phyloP scores from a whole-genome alignment of 345 rosid genomes.

The Salix exigua region DNA sequence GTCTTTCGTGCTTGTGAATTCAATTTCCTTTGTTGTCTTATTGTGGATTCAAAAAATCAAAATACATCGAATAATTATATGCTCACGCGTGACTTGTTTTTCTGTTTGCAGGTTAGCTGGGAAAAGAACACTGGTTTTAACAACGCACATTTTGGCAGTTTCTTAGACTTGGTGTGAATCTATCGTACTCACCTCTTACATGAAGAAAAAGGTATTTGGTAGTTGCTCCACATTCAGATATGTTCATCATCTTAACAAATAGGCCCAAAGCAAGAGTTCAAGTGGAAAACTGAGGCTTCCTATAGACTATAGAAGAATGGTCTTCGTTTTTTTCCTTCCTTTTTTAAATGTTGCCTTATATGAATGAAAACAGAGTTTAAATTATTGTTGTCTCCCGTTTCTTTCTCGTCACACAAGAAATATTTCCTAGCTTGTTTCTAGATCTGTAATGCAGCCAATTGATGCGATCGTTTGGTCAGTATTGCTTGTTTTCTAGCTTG shows the following conservation, averaged over 20 bases:
- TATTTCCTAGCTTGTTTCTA: background rate
- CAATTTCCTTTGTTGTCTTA: background rate
- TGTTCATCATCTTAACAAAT: background rate
- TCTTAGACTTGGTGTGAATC: background rate
- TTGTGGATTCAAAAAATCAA: background rate
- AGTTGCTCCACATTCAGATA: background rate
- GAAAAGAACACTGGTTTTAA: background rate
- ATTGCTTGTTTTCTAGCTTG: background rate
- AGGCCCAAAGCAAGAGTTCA: background rate
- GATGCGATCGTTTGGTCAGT: background rate
- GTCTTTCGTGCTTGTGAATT: background rate
- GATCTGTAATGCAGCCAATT: too few species aligned
- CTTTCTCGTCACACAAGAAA: background rate
- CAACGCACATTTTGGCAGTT: background rate
- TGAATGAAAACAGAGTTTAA: background rate
- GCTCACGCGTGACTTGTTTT: background rate
- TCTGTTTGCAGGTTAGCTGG: conserved; percentile 17
- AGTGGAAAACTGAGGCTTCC: background rate
- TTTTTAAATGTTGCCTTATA: background rate
- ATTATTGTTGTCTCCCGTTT: background rate
- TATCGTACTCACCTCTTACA: background rate
- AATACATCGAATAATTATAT: background rate
- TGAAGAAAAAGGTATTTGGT: background rate
- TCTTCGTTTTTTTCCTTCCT: background rate
- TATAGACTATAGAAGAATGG: background rate